phyloP scores from a whole-genome alignment of 2,329 filamentous ascomycete species.

The Talaromyces amestolkiae region DNA sequence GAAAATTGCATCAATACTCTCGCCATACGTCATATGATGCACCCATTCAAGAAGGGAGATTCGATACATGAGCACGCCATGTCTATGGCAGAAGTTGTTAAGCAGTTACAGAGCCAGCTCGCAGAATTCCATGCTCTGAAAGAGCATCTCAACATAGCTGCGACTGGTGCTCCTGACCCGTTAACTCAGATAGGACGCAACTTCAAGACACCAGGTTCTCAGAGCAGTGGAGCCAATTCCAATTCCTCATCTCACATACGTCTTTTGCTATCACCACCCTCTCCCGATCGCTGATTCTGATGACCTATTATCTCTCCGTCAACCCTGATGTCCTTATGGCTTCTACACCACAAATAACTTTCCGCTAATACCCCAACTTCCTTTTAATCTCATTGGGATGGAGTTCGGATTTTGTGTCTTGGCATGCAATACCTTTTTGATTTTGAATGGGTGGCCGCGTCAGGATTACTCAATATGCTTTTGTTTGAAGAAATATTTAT shows the following conservation, averaged over 20 bases:
- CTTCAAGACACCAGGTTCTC: constrained; percentile 6
- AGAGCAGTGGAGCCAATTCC: constrained; percentile 10
- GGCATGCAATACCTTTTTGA: background rate
- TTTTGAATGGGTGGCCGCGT: constrained; percentile 1
- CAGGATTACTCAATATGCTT: background rate
- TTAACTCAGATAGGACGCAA: constrained; percentile 6
- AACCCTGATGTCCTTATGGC: background rate
- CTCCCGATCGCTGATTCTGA: constrained; percentile 4
- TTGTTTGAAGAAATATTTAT: background rate
- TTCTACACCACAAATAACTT: background rate
- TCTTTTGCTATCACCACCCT: constrained; percentile 8
- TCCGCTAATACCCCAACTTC: background rate
- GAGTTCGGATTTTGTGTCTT: background rate
- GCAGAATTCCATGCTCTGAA: constrained; percentile 43
- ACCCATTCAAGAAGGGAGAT: constrained; percentile 61
- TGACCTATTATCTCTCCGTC: constrained; percentile 27
- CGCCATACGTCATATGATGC: constrained; percentile 72
- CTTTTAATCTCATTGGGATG: constrained; percentile 6
- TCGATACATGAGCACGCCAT: constrained; percentile 70
- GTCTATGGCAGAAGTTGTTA: constrained; percentile 68
- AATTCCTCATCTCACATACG: constrained; percentile 11
- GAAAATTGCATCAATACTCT: constrained; percentile 72
- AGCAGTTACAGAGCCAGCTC: constrained; percentile 41
- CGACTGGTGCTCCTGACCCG: constrained; percentile 8
- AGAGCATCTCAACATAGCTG: constrained; percentile 32